A percentile compares a stretch with the other conserved stretches of the same genome.
phyloP scores from a whole-genome alignment of 108 stramenopile genomes.

The Aurantiochytrium sp. region DNA sequence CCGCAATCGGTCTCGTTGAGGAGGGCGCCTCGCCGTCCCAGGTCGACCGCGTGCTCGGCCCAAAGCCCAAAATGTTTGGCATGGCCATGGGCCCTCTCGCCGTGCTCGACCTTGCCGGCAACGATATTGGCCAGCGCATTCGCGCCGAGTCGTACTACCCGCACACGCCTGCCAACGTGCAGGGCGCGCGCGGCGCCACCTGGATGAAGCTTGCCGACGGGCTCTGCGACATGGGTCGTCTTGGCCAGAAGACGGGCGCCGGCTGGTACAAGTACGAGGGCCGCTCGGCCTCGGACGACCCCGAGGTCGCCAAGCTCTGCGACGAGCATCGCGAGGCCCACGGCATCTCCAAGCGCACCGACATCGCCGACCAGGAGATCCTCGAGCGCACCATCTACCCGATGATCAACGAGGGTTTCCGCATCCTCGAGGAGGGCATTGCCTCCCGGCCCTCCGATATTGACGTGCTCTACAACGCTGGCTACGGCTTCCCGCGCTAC shows the following conservation, averaged over 20 bases:
- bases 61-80: slow-evolving; percentile 55
- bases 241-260: slow-evolving; percentile 64
- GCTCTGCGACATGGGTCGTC: slow-evolving; percentile 73
- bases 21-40: slow-evolving; percentile 58
- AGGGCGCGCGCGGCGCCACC: slow-evolving; percentile 34
- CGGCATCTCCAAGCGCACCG: slow-evolving; percentile 32
- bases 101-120: slow-evolving; percentile 91
- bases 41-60: slow-evolving; percentile 67
- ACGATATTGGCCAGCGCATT: slow-evolving; percentile 71
- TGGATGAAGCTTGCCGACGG: slow-evolving; percentile 57
- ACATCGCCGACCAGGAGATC: slow-evolving; percentile 42
- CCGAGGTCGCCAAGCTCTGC: slow-evolving; percentile 43
- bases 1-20: slow-evolving; percentile 64
- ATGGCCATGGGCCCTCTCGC: slow-evolving; percentile 81
- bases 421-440: slow-evolving; percentile 91
- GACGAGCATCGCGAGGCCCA: slow-evolving; percentile 29
- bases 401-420: slow-evolving; percentile 92
- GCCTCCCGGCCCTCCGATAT: slow-evolving; percentile 82
- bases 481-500: slow-evolving; percentile 91
- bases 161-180: slow-evolving; percentile 75
- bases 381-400: slow-evolving; percentile 68
- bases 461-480: slow-evolving; percentile 88
- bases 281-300: slow-evolving; percentile 35
- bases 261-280: slow-evolving; percentile 48
- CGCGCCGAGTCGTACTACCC: slow-evolving; percentile 12